These are phyloP conservation scores for Colletotrichum nymphaeae DNA, from an alignment of 2,329 filamentous ascomycete genomes.

Conservation along the genomic window DNA sequence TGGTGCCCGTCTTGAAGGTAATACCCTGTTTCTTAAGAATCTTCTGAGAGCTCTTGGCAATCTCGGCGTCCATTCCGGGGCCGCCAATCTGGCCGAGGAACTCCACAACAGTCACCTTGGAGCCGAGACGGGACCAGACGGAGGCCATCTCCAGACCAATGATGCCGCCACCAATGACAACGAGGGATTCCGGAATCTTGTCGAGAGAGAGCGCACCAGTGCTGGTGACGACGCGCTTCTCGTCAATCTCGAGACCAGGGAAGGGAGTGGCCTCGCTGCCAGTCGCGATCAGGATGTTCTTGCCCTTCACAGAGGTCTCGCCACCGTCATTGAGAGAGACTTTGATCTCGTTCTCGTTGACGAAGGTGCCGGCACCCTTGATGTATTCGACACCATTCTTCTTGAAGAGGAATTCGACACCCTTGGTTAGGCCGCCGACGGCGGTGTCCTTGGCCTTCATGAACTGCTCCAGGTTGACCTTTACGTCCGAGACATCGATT, in stretches of 20 bases:
- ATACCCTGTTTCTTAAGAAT: slow-evolving; percentile 95
- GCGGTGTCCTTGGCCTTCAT: slow-evolving; percentile 99
- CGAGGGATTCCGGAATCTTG: slow-evolving; percentile 94
- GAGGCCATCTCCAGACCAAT: slow-evolving; percentile 99
- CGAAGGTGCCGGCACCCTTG: slow-evolving; percentile 90
- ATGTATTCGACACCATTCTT: slow-evolving; percentile 99
- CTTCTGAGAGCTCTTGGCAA: slow-evolving; percentile 92
- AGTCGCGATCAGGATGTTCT: slow-evolving; percentile 99
- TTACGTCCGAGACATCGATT: slow-evolving; percentile 97
- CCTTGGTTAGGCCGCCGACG: slow-evolving; percentile 90
- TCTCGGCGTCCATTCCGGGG: slow-evolving; percentile 95
- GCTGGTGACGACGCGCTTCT: slow-evolving; percentile 97
- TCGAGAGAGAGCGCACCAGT: slow-evolving; percentile 92
- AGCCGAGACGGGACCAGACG: slow-evolving; percentile 93
- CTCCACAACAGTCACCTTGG: slow-evolving; percentile 97
- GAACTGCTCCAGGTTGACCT: slow-evolving; percentile 93
- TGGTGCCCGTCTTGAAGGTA: slow-evolving; percentile 98
- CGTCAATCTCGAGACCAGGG: slow-evolving; percentile 94
- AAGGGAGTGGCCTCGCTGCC: slow-evolving; percentile 96
- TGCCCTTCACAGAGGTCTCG: slow-evolving; percentile 86
- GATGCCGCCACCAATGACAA: slow-evolving; percentile 98
- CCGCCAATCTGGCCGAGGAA: slow-evolving; percentile 97
- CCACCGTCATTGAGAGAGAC: slow-evolving; percentile 92
- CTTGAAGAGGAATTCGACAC: slow-evolving; percentile 98
- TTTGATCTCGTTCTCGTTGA: slow-evolving; percentile 90